Conservation (phyloP, 768 basidiomycete species). For the Strobilomyces confusus region DNA sequence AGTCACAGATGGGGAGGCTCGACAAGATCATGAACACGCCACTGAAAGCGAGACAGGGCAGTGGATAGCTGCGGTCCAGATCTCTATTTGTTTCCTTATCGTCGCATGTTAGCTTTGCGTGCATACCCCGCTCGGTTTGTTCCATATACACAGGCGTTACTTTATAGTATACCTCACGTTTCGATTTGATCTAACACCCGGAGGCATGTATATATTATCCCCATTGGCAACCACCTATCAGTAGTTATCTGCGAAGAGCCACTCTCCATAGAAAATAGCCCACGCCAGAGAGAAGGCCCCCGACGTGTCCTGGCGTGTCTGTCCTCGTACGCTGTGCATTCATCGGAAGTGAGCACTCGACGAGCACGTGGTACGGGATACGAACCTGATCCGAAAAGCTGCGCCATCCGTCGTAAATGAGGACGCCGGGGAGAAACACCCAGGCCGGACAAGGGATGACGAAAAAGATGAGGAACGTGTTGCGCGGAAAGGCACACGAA, state of each 20-base stretch:
- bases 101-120: conserved; percentile 1
- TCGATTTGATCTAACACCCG: conserved; percentile 2
- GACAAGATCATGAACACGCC: conserved; percentile 79
- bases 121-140: conserved; percentile 17
- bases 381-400: conserved; percentile 35
- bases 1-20: conserved; percentile 76
- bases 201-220: conserved; percentile 10
- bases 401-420: conserved; percentile 33
- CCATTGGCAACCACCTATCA: background rate
- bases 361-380: background rate
- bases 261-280: conserved; percentile 43
- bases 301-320: conserved; percentile 67
- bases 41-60: conserved; percentile 31
- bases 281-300: conserved; percentile 58
- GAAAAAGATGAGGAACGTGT: conserved; percentile 68
- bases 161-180: conserved; percentile 8
- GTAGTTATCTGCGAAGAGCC: conserved; percentile 25
- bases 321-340: conserved; percentile 43
- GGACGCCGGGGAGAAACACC: conserved; percentile 62
- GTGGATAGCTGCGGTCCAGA: conserved; percentile 1
- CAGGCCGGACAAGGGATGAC: conserved; percentile 80
- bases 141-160: conserved; percentile 1
- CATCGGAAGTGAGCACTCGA: background rate
- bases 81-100: background rate
- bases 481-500: conserved; percentile 63